A percentile compares a stretch with the other conserved stretches of the same genome.
Evolutionary conservation across 176 grass and related monocot genomes (phyloP).

Genomic region (Oryza glaberrima): DNA sequence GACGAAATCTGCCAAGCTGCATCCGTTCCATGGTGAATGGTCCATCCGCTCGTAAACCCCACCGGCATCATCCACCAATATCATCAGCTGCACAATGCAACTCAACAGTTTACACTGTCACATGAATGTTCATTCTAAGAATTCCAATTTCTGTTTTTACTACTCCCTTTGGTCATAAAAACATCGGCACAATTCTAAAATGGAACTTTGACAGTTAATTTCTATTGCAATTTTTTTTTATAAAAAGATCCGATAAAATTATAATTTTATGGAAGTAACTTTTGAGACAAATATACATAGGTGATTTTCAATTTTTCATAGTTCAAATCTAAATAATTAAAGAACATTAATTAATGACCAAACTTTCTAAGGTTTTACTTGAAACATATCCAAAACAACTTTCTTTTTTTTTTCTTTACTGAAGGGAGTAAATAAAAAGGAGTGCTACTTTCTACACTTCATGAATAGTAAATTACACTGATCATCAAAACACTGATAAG

Average conservation of each 20-base stretch:
- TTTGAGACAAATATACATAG: not conserved
- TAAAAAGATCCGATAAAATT: not conserved
- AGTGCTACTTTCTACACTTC: not conserved
- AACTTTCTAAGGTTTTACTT: not conserved
- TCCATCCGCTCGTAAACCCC: constrained; percentile 75
- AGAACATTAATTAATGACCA: not conserved
- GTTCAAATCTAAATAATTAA: not conserved
- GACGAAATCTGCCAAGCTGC: constrained; percentile 89
- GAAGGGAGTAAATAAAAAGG: not conserved
- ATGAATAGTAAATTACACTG: not conserved
- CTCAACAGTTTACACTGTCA: not conserved
- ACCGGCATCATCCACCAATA: constrained; percentile 83
- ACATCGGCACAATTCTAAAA: no score
- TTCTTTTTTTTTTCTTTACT: not conserved
- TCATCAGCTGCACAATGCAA: constrained; percentile 72
- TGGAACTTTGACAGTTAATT: no score
- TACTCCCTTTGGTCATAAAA: not conserved
- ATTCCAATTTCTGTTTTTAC: not conserved
- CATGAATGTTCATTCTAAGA: not conserved
- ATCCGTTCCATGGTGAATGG: constrained; percentile 86
- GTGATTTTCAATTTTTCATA: not conserved
- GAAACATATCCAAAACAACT: not conserved
- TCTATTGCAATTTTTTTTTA: not conserved
- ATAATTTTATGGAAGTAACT: not conserved
- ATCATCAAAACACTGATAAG: not conserved